Evolutionary conservation across 2,329 filamentous ascomycete genomes (phyloP).

Genomic region (Sporothrix schenckii): DNA sequence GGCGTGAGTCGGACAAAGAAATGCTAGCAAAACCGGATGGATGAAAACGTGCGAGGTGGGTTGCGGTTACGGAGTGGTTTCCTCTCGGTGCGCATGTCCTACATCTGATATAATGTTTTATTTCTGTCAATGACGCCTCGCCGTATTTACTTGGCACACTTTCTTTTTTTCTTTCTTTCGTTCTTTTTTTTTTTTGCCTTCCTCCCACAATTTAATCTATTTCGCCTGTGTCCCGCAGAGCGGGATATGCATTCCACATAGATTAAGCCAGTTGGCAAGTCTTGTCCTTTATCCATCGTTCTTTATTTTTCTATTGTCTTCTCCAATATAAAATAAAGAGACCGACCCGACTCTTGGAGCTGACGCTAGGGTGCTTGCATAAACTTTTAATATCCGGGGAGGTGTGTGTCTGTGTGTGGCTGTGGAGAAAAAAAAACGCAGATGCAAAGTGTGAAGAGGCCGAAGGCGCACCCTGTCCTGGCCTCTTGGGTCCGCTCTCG

Average conservation of each 20-base stretch:
- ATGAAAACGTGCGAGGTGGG: conserved; percentile 1
- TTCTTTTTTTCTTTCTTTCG: not conserved
- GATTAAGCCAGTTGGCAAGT: conserved; percentile 18
- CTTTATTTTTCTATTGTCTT: not conserved
- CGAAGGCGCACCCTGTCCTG: conserved; percentile 19
- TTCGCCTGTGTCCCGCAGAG: conserved; percentile 9
- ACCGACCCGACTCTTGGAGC: conserved; percentile 27
- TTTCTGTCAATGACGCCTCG: not conserved
- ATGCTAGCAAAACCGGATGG: not conserved
- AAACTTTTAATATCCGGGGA: conserved; percentile 35
- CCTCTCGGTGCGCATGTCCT: not conserved
- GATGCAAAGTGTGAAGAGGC: not conserved
- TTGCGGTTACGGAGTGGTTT: not conserved
- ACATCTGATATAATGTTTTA: not conserved
- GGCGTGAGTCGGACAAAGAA: not conserved
- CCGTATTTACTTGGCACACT: not conserved
- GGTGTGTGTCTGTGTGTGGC: conserved; percentile 25
- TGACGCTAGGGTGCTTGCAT: conserved; percentile 31
- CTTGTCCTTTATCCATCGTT: not conserved
- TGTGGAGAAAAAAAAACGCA: conserved; percentile 15
- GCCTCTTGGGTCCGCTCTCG: conserved; percentile 19
- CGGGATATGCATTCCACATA: conserved; percentile 16
- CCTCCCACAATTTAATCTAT: conserved; percentile 1
- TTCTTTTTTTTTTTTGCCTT: too few species aligned
- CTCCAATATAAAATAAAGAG: conserved; percentile 20